Evolutionary conservation across 2,329 filamentous ascomycete genomes (phyloP), one percentile per base, ranked within the genome.

Genomic region (Thelonectria rubi): DNA sequence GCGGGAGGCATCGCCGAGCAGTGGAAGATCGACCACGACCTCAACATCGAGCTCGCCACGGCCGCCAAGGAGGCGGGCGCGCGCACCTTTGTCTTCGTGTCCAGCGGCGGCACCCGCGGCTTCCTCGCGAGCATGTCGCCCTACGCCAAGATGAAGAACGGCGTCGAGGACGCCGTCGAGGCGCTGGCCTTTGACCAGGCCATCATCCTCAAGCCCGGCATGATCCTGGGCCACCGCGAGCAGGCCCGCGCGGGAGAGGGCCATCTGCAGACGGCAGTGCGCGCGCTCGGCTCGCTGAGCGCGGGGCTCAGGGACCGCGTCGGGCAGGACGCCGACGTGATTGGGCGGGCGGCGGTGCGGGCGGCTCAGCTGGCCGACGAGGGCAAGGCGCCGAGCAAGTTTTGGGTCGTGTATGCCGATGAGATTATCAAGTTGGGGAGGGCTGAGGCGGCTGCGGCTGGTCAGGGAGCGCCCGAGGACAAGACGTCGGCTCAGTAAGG

Each of bases 1-100:
- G 93, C 93, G 0, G 94, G 94, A 63, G 83, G 90, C 59, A 79
- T 97, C 66, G 89, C 88, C 26, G 88, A 89, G 64, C 94, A 97
- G 79, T 91, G 92, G 80, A 91, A 91, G 73, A 91, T 97, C 66
- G 94, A 97, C 79, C 87, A 93, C 74, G 93, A 95, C 73, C 82
- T 97, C 46, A 97, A 97, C 77, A 77, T 96, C 50, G 88, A 90
- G 66, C 82, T 97, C 21, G 93, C 92, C 3, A 84, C 85, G 63
- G 88, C 90, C 0, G 92, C 94, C 45, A 92, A 90, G 73, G 84
- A 84, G 4, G 86, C 88, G 1, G 92, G 92, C 37, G 85, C 87
- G 11, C 87, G 87, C 67, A 90, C 89, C 2, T 96, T 91, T 72
- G 88, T 97, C 20, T 88, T 96, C 65, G 84, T 97, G 58, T 93